phyloP scores from a whole-genome alignment of 129 eudicot genomes.

The Pulicaria dysenterica region DNA sequence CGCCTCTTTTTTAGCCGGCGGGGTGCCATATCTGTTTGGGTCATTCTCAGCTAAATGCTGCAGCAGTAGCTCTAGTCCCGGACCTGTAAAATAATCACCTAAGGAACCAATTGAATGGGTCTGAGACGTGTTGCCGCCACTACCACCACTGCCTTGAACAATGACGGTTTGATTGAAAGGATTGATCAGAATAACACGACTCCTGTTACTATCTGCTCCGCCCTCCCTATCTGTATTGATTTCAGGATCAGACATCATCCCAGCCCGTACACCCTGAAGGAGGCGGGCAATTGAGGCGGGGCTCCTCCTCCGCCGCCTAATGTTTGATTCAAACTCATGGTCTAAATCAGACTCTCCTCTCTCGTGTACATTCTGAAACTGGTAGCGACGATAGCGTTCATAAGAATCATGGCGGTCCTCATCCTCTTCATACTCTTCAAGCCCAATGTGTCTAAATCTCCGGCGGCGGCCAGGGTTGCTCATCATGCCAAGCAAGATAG shows the following conservation, averaged over 20 bases:
- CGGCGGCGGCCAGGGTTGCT: constrained; percentile 60
- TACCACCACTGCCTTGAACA: constrained; percentile 57
- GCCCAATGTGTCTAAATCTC: constrained; percentile 45
- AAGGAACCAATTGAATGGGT: constrained; percentile 60
- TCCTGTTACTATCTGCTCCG: constrained; percentile 11
- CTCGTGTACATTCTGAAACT: constrained; percentile 10
- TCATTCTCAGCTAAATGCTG: constrained; percentile 90
- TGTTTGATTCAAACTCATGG: constrained; percentile 47
- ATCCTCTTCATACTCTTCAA: constrained; percentile 45
- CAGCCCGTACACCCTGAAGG: constrained; percentile 57
- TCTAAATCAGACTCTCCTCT: constrained; percentile 52
- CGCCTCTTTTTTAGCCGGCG: constrained; percentile 74
- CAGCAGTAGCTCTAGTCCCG: constrained; percentile 67
- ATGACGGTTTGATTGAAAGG: constrained; percentile 74
- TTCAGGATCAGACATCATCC: constrained; percentile 40
- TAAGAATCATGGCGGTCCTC: constrained; percentile 21
- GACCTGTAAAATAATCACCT: constrained; percentile 81
- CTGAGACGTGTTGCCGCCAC: constrained; percentile 33
- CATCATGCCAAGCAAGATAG: constrained; percentile 84
- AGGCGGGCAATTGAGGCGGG: constrained; percentile 61
- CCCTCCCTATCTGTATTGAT: constrained; percentile 22
- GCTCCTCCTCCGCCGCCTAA: constrained; percentile 52
- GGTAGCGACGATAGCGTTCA: constrained; percentile 26
- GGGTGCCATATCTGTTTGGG: constrained; percentile 84
- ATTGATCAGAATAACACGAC: constrained; percentile 67